phyloP scores from a whole-genome alignment of 2,329 filamentous ascomycete species.

The Fusarium stilboides region DNA sequence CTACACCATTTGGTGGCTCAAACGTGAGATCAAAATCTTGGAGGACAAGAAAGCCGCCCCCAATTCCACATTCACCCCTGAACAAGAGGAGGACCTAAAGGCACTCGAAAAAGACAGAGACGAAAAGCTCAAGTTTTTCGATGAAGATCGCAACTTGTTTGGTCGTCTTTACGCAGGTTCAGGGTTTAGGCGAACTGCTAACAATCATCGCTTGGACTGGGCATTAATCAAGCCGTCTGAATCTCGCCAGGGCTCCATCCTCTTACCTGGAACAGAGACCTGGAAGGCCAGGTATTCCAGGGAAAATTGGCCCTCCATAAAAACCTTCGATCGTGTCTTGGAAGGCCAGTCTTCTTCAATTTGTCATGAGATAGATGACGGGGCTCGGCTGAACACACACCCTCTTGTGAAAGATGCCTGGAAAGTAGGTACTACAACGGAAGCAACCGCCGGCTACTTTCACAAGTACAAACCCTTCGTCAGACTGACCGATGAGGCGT shows the following conservation, averaged over 20 bases:
- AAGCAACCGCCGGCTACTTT: not conserved
- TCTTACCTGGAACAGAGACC: not conserved
- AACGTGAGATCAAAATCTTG: not conserved
- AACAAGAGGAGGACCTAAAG: not conserved
- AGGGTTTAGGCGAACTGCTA: not conserved
- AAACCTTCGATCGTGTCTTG: not conserved
- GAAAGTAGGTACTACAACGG: constrained; percentile 1
- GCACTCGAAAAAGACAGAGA: not conserved
- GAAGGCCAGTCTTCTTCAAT: not conserved
- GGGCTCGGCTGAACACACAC: not conserved
- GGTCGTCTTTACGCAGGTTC: not conserved
- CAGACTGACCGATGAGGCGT: not conserved
- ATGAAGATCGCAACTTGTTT: not conserved
- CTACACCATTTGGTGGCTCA: not conserved
- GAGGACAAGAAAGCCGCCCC: not conserved
- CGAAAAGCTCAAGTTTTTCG: not conserved
- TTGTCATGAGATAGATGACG: too few species aligned
- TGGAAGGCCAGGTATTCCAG: not conserved
- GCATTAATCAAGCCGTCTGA: not conserved
- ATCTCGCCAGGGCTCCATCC: not conserved
- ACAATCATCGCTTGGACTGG: not conserved
- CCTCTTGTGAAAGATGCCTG: not conserved
- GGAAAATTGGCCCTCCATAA: not conserved
- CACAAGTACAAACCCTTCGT: not conserved
- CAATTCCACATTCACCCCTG: not conserved